phyloP scores from a whole-genome alignment of 2,329 filamentous ascomycete genomes.

The Grosmannia clavigera region DNA sequence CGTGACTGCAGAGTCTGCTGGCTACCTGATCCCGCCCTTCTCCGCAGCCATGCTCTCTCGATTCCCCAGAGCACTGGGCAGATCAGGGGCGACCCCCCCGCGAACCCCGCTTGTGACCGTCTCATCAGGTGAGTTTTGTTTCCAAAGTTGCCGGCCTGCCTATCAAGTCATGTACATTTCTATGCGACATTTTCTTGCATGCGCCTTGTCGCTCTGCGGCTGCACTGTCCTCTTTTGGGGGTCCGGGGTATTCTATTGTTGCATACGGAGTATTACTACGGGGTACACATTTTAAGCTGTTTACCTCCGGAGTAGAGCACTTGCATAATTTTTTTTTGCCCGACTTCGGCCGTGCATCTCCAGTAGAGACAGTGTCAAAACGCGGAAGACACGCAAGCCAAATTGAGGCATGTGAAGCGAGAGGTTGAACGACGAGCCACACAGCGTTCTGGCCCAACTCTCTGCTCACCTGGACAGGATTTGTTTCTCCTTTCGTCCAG shows the following conservation, averaged over 20 bases:
- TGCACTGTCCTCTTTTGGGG: neutral
- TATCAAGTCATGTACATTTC: neutral
- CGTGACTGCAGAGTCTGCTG: neutral
- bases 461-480: neutral
- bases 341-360: neutral
- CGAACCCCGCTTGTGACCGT: constrained; percentile 11
- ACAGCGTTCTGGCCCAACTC: neutral
- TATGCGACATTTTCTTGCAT: neutral
- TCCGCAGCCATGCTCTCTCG: constrained; percentile 1
- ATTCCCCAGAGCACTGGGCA: neutral
- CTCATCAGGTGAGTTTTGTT: constrained; percentile 10
- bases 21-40: neutral
- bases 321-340: neutral
- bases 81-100: constrained; percentile 4
- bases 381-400: neutral
- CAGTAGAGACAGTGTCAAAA: neutral
- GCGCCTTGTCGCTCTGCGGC: neutral
- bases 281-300: neutral
- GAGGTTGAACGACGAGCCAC: neutral
- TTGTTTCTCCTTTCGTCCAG: neutral
- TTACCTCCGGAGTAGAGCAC: neutral
- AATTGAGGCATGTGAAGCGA: neutral
- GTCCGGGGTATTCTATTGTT: neutral
- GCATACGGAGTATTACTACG: neutral
- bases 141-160: neutral